phyloP scores from a whole-genome alignment of 2,329 filamentous ascomycete species.

The Paradendryphiella salina region DNA sequence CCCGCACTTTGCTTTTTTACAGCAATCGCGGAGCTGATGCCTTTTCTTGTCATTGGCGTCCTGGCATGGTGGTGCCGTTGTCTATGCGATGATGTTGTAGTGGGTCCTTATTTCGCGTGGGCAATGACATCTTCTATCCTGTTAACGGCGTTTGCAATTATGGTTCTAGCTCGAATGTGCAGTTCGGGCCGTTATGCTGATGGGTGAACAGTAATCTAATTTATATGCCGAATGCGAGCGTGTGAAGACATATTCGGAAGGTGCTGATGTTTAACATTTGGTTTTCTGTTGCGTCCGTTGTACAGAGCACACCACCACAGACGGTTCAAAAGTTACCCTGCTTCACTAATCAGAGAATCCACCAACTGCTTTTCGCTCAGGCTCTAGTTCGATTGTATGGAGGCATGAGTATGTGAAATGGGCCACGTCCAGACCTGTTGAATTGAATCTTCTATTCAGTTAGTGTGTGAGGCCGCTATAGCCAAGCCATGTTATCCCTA shows the following conservation, averaged over 20 bases:
- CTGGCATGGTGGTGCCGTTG: background rate
- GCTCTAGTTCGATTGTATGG: too few relatives aligned
- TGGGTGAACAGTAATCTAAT: background rate
- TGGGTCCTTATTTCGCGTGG: background rate
- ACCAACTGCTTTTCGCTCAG: too few relatives aligned
- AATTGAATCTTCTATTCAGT: too few relatives aligned
- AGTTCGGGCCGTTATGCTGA: background rate
- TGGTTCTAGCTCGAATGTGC: background rate
- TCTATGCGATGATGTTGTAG: slow-evolving; percentile 4
- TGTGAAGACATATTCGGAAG: too few relatives aligned
- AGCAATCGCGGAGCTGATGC: background rate
- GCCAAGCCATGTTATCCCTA: too few relatives aligned
- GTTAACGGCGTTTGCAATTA: background rate
- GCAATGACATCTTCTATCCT: slow-evolving; percentile 5
- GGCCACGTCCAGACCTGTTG: too few relatives aligned
- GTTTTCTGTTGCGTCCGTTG: background rate
- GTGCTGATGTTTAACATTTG: background rate
- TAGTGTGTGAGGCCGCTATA: too few relatives aligned
- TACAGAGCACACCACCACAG: background rate
- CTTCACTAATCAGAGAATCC: background rate
- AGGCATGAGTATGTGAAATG: too few relatives aligned
- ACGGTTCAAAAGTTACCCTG: background rate
- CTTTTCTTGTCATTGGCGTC: background rate
- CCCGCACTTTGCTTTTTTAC: background rate
- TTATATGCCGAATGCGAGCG: too few relatives aligned